Conservation (phyloP, 306 rosid genomes). For the Glycyrrhiza uralensis region DNA sequence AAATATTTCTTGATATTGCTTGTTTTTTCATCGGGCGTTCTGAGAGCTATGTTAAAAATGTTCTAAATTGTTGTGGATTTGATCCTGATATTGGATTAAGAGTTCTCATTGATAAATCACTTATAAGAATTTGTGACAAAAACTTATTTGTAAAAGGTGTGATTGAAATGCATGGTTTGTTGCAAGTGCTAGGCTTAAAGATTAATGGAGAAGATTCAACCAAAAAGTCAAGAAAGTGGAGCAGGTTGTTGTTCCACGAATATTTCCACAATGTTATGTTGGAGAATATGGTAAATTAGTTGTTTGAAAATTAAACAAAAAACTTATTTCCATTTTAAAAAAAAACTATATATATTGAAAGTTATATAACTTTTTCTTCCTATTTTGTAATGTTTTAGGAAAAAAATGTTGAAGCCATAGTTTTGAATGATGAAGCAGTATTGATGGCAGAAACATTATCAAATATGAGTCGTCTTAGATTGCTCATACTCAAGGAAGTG, state of each 20-base stretch:
- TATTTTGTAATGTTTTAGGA: background rate
- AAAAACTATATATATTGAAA: background rate
- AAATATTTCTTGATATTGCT: background rate
- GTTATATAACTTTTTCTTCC: background rate
- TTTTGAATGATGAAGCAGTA: rapidly evolving
- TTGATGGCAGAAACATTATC: conserved; percentile 1
- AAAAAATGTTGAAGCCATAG: conserved; percentile 6
- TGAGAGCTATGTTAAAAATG: background rate
- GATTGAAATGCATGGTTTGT: conserved; percentile 10
- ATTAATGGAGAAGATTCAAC: background rate
- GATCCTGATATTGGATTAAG: background rate
- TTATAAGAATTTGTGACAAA: background rate
- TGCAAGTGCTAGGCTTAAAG: background rate
- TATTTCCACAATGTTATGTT: background rate
- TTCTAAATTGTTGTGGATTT: background rate
- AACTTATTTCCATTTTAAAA: background rate
- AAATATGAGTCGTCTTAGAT: conserved; percentile 17
- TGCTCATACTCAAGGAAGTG: background rate
- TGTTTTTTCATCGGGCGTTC: background rate
- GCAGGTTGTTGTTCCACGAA: conserved; percentile 1
- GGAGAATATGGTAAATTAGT: background rate
- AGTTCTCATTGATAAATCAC: conserved; percentile 14
- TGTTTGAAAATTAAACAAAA: background rate
- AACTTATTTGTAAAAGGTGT: background rate
- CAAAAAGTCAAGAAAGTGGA: conserved; percentile 17